Conservation (phyloP, 352 stramenopile genomes). For the Pythium plurisporium region DNA sequence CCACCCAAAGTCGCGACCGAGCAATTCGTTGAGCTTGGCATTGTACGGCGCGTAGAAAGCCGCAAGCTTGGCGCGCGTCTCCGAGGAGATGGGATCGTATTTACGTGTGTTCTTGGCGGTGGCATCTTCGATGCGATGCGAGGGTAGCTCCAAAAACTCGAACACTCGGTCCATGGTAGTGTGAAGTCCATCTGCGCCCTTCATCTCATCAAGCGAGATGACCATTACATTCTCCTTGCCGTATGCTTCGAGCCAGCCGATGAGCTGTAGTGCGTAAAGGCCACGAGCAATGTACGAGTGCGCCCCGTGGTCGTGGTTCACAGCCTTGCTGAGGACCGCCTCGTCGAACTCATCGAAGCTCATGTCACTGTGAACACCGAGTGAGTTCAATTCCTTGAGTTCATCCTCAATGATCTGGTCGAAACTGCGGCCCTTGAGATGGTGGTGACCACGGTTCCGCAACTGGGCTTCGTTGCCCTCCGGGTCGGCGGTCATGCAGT, state of each 20-base stretch:
- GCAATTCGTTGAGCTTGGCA: constrained; percentile 57
- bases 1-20: constrained; percentile 63
- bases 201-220: constrained; percentile 93
- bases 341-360: constrained; percentile 62
- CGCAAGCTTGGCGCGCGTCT: constrained; percentile 49
- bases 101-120: constrained; percentile 86
- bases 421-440: constrained; percentile 57
- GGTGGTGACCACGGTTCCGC: constrained; percentile 69
- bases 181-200: constrained; percentile 54
- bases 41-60: constrained; percentile 86
- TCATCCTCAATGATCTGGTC: constrained; percentile 75
- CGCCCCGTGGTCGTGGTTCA: constrained; percentile 58
- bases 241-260: constrained; percentile 91
- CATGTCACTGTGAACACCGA: constrained; percentile 75
- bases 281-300: constrained; percentile 85
- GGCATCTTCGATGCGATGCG: constrained; percentile 73
- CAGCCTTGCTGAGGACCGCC: constrained; percentile 41
- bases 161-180: constrained; percentile 83
- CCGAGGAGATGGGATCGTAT: constrained; percentile 68
- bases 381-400: constrained; percentile 49
- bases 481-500: constrained; percentile 82
- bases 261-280: constrained; percentile 94
- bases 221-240: constrained; percentile 88
- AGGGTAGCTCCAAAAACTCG: constrained; percentile 77
- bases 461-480: constrained; percentile 74